Percentiles rank a stretch among this genome's conserved stretches.
phyloP scores from a whole-genome alignment of 1,284 basidiomycete genomes.

The Boletus albobrunnescens region DNA sequence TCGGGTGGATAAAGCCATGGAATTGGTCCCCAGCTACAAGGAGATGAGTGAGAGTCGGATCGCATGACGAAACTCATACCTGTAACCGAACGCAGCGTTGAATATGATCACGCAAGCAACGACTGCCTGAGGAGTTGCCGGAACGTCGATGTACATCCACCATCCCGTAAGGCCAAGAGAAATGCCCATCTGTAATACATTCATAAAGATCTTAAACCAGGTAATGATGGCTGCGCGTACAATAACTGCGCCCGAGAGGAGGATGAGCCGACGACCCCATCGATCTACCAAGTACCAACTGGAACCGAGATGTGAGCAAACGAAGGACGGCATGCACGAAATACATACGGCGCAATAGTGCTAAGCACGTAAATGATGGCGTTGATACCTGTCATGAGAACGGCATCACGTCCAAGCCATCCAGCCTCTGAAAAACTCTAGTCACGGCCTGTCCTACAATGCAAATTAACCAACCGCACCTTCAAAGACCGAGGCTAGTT shows the following conservation, averaged over 20 bases:
- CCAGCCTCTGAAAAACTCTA: slow-evolving; percentile 70
- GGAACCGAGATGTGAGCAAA: slow-evolving; percentile 8
- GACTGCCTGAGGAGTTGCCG: slow-evolving; percentile 83
- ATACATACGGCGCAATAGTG: slow-evolving; percentile 74
- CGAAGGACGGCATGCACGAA: not conserved
- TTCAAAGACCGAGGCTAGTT: slow-evolving; percentile 76
- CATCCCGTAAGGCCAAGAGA: slow-evolving; percentile 79
- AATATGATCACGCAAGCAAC: slow-evolving; percentile 90
- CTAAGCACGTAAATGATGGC: slow-evolving; percentile 82
- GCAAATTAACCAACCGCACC: slow-evolving; percentile 40
- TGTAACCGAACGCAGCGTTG: slow-evolving; percentile 91
- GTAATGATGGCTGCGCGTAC: slow-evolving; percentile 43
- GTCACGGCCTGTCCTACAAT: not conserved
- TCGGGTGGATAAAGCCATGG: slow-evolving; percentile 89
- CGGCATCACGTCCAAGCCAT: slow-evolving; percentile 95
- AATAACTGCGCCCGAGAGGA: slow-evolving; percentile 87
- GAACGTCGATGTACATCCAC: slow-evolving; percentile 92
- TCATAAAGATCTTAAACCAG: slow-evolving; percentile 4
- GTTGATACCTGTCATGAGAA: slow-evolving; percentile 97
- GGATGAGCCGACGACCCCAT: slow-evolving; percentile 85
- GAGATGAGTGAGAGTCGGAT: slow-evolving; percentile 6
- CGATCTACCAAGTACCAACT: slow-evolving; percentile 96
- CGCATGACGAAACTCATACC: slow-evolving; percentile 36
- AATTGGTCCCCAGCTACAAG: slow-evolving; percentile 63
- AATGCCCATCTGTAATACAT: slow-evolving; percentile 65